Conservation (phyloP, 2,329 filamentous ascomycete species). For the Kalaharituber pfeilii region DNA sequence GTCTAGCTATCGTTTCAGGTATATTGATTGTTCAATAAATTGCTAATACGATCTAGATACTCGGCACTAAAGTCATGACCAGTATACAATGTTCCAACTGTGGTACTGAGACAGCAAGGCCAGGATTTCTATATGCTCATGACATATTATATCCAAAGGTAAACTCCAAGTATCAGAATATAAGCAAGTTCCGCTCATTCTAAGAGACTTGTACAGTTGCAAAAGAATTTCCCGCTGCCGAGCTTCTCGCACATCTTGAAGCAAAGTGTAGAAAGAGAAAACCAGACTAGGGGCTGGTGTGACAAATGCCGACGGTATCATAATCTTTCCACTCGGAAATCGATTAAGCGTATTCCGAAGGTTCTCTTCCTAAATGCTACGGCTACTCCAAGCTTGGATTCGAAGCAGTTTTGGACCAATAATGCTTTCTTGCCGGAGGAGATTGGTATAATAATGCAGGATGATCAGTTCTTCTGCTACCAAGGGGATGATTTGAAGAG, state of each 20-base stretch:
- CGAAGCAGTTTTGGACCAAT: constrained; percentile 68
- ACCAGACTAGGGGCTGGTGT: constrained; percentile 83
- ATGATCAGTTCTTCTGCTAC: constrained; percentile 86
- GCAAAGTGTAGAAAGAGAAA: constrained; percentile 74
- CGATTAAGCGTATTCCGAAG: constrained; percentile 61
- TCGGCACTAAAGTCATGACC: constrained; percentile 44
- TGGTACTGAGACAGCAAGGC: constrained; percentile 64
- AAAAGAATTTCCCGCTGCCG: constrained; percentile 32
- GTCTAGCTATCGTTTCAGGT: too few species aligned
- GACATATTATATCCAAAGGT: constrained; percentile 59
- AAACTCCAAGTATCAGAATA: too few species aligned
- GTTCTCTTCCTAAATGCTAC: constrained; percentile 79
- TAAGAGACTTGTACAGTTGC: constrained; percentile 29
- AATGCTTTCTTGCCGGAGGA: constrained; percentile 86
- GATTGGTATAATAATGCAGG: constrained; percentile 77
- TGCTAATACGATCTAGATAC: constrained; percentile 24
- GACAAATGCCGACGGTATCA: constrained; percentile 81
- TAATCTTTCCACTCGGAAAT: constrained; percentile 67
- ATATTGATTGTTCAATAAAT: background rate
- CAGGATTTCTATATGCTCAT: constrained; percentile 64
- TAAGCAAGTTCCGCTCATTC: background rate
- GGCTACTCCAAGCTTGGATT: constrained; percentile 46
- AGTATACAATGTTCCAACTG: constrained; percentile 75
- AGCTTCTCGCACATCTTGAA: constrained; percentile 89
- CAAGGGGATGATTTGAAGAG: constrained; percentile 77